Percentiles rank a stretch among this genome's conserved stretches.
Evolutionary conservation across 495 filamentous ascomycete species (phyloP).

Genomic region (Astrothelium subdiscretum): DNA sequence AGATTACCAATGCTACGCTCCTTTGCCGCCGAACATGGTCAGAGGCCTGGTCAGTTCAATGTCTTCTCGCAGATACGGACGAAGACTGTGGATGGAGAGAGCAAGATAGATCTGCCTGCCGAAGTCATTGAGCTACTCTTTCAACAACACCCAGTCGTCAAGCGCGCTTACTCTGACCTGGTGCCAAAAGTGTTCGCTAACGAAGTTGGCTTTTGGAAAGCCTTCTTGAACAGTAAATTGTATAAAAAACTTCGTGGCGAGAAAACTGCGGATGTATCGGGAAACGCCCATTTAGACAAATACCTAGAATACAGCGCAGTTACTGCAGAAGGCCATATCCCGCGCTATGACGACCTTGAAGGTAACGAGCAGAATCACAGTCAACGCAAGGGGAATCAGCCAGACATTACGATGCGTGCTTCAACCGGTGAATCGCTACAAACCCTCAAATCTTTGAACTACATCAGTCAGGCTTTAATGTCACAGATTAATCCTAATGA

Average conservation of each 20-base stretch:
- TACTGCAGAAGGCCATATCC: constrained; percentile 48
- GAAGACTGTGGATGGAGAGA: constrained; percentile 59
- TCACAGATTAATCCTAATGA: constrained; percentile 72
- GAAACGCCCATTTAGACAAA: constrained; percentile 53
- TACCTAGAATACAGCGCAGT: constrained; percentile 47
- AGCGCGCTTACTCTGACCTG: constrained; percentile 82
- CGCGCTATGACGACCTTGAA: constrained; percentile 80
- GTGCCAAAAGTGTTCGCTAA: constrained; percentile 71
- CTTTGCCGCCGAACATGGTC: constrained; percentile 77
- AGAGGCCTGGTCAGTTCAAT: constrained; percentile 80
- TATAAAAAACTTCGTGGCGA: constrained; percentile 89
- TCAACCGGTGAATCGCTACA: constrained; percentile 52
- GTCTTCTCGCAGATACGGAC: constrained; percentile 85
- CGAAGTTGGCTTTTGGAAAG: constrained; percentile 62
- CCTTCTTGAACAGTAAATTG: constrained; percentile 80
- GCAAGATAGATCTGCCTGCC: constrained; percentile 31
- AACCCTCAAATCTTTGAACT: constrained; percentile 77
- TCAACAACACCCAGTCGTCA: constrained; percentile 81
- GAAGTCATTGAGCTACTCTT: constrained; percentile 69
- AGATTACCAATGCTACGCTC: constrained; percentile 73
- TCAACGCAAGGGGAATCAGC: constrained; percentile 65
- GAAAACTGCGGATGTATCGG: constrained; percentile 48
- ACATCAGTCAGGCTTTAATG: constrained; percentile 80
- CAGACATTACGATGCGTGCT: constrained; percentile 80
- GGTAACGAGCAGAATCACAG: constrained; percentile 88